Evolutionary conservation across 2,329 filamentous ascomycete species (phyloP).

Genomic region (Penicillium brevicompactum): DNA sequence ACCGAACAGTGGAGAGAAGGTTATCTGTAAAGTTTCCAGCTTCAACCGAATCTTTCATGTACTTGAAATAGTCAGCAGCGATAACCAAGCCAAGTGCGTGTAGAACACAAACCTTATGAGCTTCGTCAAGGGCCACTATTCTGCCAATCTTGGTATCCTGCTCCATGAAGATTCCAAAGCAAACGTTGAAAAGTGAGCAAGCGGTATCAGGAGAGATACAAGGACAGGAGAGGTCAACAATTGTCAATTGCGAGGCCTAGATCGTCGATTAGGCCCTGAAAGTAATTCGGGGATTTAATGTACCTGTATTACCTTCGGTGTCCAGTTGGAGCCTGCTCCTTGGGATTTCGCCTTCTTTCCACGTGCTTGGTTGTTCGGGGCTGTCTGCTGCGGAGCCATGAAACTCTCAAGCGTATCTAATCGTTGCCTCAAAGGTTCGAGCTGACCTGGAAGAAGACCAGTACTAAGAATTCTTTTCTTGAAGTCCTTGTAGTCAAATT

Average conservation of each 20-base stretch:
- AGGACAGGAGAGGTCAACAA: constrained; percentile 24
- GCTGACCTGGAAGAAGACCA: constrained; percentile 13
- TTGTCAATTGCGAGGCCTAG: constrained; percentile 17
- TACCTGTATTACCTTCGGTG: constrained; percentile 36
- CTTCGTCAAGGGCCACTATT: constrained; percentile 23
- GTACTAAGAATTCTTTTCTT: constrained; percentile 22
- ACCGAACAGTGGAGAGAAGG: constrained; percentile 64
- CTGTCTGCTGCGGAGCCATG: constrained; percentile 15
- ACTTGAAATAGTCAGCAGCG: neutral
- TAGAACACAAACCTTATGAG: constrained; percentile 23
- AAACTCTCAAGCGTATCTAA: constrained; percentile 24
- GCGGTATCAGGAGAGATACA: constrained; percentile 23
- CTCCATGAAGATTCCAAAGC: constrained; percentile 23
- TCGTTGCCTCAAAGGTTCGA: constrained; percentile 21
- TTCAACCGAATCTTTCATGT: constrained; percentile 36
- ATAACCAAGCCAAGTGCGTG: neutral
- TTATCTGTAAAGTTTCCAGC: constrained; percentile 62
- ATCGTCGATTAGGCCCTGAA: no score
- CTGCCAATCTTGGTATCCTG: constrained; percentile 13
- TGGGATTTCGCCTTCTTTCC: neutral
- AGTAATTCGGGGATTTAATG: no score
- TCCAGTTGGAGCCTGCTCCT: constrained; percentile 10
- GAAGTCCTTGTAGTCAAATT: constrained; percentile 58
- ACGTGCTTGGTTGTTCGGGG: no score
- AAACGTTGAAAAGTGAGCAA: constrained; percentile 25